Evolutionary conservation across 495 filamentous ascomycete species (phyloP), one percentile per base, ranked within the genome.

Genomic region (Neurospora sp.): DNA sequence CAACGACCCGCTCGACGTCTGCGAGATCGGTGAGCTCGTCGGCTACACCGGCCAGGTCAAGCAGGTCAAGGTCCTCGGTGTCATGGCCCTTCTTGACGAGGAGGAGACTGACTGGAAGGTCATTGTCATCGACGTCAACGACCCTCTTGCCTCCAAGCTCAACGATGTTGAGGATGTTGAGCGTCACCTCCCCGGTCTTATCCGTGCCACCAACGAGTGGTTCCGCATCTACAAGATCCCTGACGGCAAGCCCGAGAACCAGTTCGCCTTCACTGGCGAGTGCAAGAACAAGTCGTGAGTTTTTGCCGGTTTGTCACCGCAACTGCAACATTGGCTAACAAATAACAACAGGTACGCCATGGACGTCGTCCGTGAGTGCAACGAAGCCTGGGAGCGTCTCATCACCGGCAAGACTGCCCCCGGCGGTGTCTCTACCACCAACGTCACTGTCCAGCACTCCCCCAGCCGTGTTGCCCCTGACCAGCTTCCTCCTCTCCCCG

Each of bases 211-310:
- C 82, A 99, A 99, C 82, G 96, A 99, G 89, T 99, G 96, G 96
- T 99, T 99, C 93, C 93, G 96, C 84, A 98, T 99, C 89, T 99
- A 99, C 91, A 98, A 98, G 89, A 98, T 99, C 86, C 96, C 96
- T 79, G 96, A 99, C 81, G 96, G 96, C 88, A 99, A 98, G 94
- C 95, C 95, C 79, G 96, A 98, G 91, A 99, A 99, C 90, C 96
- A 98, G 87, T 98, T 99, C 80, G 96, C 96, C 78, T 99, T 99
- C 90, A 97, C 94, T 71, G 96, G 96, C 85, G 96, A 99, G 88
- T 98, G 96, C 92, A 99, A 99, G 90, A 99, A 99, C 90, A 96
- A 95, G 90, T 93, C 93, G 93, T 94, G 76, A 75, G 86, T 83
- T 70, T 70, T 18, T 41, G 27, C 49, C 41, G 35, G 8, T 62